Base-by-base conservation (phyloP, 345 rosid genomes). In the Arabis alpina region DNA sequence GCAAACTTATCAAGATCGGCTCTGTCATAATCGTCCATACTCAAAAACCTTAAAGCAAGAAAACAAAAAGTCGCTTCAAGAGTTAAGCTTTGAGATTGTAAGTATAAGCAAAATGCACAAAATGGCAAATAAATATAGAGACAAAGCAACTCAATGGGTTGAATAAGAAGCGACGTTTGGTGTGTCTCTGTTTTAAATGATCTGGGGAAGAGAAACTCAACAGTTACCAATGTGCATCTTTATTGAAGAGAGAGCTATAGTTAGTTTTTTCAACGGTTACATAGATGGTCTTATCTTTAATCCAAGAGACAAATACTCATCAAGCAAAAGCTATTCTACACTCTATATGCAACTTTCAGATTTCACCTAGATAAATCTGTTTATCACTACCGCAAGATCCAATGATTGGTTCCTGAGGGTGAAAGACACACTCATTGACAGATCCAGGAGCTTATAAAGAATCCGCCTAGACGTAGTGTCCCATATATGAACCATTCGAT, bases 331-430 rank as follows among this genome's bases (percentile, higher is more conserved):
- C 25, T 36, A n/a, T 37, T 64, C 25, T 36, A 48, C 55, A 32
- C 54, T 45, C 27, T 36, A 10, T 55, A 8, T 8, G 37, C 15
- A n/a, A 5, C 28, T 8, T 58, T 86, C 81, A 91, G 72, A 91
- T 86, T 82, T 92, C 98, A 25, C 96, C 98, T 0, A 89, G 85
- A 76, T 86, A 92, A 39, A 92, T 92, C 74, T 85, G 93, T 70
- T 89, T 92, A 66, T 92, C 98, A 9, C 98, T 86, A 50, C 98
- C 56, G 82, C 98, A 89, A 55, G 98, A 92, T 34, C 93, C 96
- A 16, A 89, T 55, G 4, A 92, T 82, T 5, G 98, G 90, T 66
- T 92, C 92, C 16, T 54, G 63, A 0, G 98, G 98, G 72, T 92
- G 98, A 72, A 92, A 92, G 47, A 79, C 89, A 3, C 80, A 74